Evolutionary conservation across 345 rosid species (phyloP), one percentile per base, ranked within the genome.

Genomic region (Conringia planisiliqua): DNA sequence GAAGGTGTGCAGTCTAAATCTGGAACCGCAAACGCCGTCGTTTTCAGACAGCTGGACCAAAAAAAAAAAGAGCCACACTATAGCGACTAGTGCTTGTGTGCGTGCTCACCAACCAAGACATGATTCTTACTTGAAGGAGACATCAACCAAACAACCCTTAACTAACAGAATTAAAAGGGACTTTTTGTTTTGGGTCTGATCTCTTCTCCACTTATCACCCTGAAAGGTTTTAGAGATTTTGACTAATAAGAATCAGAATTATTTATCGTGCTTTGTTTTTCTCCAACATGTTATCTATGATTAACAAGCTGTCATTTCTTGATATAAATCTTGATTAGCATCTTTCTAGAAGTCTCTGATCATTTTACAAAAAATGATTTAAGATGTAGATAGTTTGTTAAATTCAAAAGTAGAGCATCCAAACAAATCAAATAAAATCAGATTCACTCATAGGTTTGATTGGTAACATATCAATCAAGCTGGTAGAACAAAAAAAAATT

Each of bases 41-140:
- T 75, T 75, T 68, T 75, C 79, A 61, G 30, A 75, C 70, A 61
- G 16, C 63, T 61, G 22, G 59, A 40, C 22, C 8, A 51, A 24
- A 39, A 40, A 47, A 32, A 22, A 39, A 36, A 58, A 40, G 16
- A 52, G 32, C 42, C 50, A 67, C 64, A 48, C 55, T 62, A 43
- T 14, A 5, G 72, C 66, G 78, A 74, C 60, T 48, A 52, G 74
- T 36, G n/a, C 33, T 22, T 68, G 63, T 75, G 69, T 62, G 57
- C 6, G 57, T 12, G 57, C 57, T 75, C 68, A 76, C 79, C 75
- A 76, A 69, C 75, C 75, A 69, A 69, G 24, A 62, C 54, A 51
- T 76, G 59, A 52, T 76, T 76, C 59, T 69, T 52, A 43, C 79
- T 76, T 54, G 79, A 69, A 76, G 17, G 14, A 62, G 79, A 76